These are phyloP conservation scores for Pichia sp. DNA, from an alignment of 1,139 yeast species.

Conservation along the genomic window DNA sequence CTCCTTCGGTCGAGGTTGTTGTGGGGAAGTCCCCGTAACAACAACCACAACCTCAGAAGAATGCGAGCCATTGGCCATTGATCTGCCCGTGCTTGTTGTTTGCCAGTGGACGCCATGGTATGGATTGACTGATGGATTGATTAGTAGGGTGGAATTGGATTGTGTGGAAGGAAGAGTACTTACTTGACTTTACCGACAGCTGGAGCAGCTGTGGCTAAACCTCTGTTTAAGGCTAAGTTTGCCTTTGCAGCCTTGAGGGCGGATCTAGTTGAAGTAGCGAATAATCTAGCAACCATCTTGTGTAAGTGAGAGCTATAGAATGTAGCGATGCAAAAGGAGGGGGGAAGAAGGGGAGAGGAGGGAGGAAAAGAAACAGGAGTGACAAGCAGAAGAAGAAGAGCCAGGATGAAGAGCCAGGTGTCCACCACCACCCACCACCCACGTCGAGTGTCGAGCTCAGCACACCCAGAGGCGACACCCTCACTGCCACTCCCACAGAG, in stretches of 20 bases:
- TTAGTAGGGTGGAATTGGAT: too few relatives aligned
- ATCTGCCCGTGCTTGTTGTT: too few relatives aligned
- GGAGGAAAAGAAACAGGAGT: background rate
- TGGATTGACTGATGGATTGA: too few relatives aligned
- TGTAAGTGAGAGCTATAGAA: constrained; percentile 20
- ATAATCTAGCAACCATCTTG: constrained; percentile 65
- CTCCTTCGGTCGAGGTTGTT: too few relatives aligned
- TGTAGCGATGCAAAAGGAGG: constrained; percentile 5
- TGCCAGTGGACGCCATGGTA: too few relatives aligned
- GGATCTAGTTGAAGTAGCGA: constrained; percentile 85
- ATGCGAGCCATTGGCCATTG: too few relatives aligned
- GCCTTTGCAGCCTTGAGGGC: constrained; percentile 91
- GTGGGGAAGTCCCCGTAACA: too few relatives aligned
- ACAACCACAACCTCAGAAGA: too few relatives aligned
- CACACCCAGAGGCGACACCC: too few relatives aligned
- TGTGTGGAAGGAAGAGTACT: constrained; percentile 36
- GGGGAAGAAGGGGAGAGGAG: background rate
- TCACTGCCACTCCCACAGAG: background rate
- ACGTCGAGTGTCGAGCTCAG: too few relatives aligned
- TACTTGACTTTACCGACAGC: constrained; percentile 89
- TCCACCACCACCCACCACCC: too few relatives aligned
- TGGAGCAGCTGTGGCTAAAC: constrained; percentile 86
- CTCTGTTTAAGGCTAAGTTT: constrained; percentile 72
- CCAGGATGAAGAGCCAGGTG: too few relatives aligned
- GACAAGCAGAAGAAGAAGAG: background rate